Base-by-base conservation (phyloP, 2,329 filamentous ascomycete genomes). In the Colletotrichum simmondsii region DNA sequence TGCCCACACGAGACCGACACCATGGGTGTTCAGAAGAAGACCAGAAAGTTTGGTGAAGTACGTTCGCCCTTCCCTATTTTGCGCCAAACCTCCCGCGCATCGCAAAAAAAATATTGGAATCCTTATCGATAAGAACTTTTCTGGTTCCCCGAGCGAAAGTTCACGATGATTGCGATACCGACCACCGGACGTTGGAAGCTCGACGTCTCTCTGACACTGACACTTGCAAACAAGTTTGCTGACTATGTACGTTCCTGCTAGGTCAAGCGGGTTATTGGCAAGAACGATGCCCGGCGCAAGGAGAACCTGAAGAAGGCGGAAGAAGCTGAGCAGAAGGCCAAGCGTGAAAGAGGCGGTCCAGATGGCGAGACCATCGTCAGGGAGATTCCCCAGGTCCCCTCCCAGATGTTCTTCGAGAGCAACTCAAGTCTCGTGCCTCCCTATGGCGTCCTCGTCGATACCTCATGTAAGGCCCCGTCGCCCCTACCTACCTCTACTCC, bases 21-120 rank as follows among this genome's bases (percentile, higher is more conserved):
- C 75, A 98, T 98, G 96, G 95, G 95, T 84, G 91, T 95, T 77
- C 91, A 92, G 75, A 98, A 97, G 87, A 94, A 92, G 82, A 97
- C 94, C 65, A 92, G 95, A 86, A 98, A 98, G 86, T 98, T 98
- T 82, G 96, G 92, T 62, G 86, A 89, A 81, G 90, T 90, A 79
- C 73, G 84, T 74, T 49, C 26, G 64, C 3, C 69, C 75, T 77
- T 80, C 75, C 32, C 1, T 42, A 24, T 30, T n/a, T 56, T 16
- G 46, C 67, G 35, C 76, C 76, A 65, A 49, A 72, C 24, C 24
- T 49, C 53, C 32, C 28, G 28, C 42, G 28, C 49, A 26, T 22
- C 12, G 60, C 4, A 32, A 35, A 61, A 30, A 72, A 73, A 26
- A 3, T 14, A 49, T 49, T 19, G 19, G 42, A 11, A 49, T 49